phyloP scores from a whole-genome alignment of 768 basidiomycete species.

The Tubosaeta brunneosetosa region DNA sequence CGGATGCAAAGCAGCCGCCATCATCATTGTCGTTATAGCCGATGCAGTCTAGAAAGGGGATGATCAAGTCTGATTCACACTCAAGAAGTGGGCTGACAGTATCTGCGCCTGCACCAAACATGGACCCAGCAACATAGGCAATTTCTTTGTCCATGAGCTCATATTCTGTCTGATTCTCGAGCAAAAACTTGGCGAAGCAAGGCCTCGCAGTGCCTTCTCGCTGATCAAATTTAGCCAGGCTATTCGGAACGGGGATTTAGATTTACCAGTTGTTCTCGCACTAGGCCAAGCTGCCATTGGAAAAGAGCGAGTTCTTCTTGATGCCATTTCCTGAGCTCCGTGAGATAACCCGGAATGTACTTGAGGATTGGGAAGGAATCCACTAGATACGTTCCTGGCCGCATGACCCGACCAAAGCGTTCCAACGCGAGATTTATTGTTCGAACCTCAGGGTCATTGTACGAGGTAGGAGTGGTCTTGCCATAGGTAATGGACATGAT shows the following conservation, averaged over 20 bases:
- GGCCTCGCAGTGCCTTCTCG: constrained; percentile 18
- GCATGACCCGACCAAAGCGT: constrained; percentile 25
- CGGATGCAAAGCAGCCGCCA: constrained; percentile 51
- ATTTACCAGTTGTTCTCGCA: constrained; percentile 28
- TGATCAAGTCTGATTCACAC: not conserved
- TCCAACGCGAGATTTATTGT: constrained; percentile 23
- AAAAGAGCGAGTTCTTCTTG: constrained; percentile 35
- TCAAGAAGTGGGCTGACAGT: constrained; percentile 26
- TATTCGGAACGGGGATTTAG: not conserved
- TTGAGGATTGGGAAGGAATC: constrained; percentile 21
- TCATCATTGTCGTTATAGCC: constrained; percentile 27
- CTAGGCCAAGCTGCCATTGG: constrained; percentile 25
- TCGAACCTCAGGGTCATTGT: constrained; percentile 33
- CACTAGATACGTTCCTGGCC: constrained; percentile 24
- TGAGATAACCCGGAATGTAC: constrained; percentile 35
- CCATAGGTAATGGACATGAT: constrained; percentile 39
- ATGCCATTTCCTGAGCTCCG: constrained; percentile 51
- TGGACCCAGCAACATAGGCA: constrained; percentile 37
- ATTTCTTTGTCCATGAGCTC: constrained; percentile 32
- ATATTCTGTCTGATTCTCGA: constrained; percentile 33
- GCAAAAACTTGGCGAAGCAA: constrained; percentile 35
- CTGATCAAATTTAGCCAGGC: constrained; percentile 13
- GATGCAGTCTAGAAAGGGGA: not conserved
- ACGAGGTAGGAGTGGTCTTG: constrained; percentile 35
- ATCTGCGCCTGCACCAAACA: constrained; percentile 42